These are phyloP conservation scores for Gossypium trilobum DNA, from an alignment of 441 rosid species.

Conservation along the genomic window DNA sequence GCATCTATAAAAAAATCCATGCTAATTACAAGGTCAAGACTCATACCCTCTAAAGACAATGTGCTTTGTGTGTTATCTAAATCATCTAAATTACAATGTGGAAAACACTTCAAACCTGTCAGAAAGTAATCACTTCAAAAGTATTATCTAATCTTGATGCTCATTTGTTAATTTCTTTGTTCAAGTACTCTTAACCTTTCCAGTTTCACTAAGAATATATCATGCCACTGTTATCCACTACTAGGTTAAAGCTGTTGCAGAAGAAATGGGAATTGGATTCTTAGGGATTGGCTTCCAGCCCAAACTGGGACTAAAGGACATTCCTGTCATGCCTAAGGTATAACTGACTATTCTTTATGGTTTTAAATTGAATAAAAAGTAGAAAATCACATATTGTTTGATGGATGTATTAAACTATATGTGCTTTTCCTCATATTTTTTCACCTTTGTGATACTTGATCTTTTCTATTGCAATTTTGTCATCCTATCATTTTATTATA, in stretches of 20 bases:
- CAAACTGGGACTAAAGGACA: slow-evolving; percentile 71
- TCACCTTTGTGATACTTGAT: neutral
- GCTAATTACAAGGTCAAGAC: neutral
- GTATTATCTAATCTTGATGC: neutral
- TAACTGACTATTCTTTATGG: slow-evolving; percentile 3
- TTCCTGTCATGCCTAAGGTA: slow-evolving; percentile 99
- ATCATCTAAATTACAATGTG: neutral
- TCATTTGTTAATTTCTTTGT: neutral
- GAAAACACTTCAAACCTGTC: neutral
- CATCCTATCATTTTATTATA: neutral
- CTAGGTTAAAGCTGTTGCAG: slow-evolving; percentile 95
- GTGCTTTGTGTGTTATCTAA: neutral
- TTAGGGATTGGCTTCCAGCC: slow-evolving; percentile 97
- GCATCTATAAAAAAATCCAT: neutral
- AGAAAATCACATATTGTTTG: neutral
- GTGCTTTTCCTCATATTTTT: neutral
- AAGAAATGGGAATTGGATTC: slow-evolving; percentile 97
- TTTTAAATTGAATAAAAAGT: neutral
- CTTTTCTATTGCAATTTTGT: neutral
- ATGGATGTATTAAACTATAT: neutral
- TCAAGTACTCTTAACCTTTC: neutral
- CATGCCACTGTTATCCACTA: slow-evolving; percentile 12
- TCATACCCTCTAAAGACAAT: neutral
- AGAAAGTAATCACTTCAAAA: neutral
- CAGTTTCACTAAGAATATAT: neutral